Percentiles rank a stretch among this genome's conserved stretches.
Evolutionary conservation across 305 asterid species (phyloP).

Genomic region (Solanum chacoense): DNA sequence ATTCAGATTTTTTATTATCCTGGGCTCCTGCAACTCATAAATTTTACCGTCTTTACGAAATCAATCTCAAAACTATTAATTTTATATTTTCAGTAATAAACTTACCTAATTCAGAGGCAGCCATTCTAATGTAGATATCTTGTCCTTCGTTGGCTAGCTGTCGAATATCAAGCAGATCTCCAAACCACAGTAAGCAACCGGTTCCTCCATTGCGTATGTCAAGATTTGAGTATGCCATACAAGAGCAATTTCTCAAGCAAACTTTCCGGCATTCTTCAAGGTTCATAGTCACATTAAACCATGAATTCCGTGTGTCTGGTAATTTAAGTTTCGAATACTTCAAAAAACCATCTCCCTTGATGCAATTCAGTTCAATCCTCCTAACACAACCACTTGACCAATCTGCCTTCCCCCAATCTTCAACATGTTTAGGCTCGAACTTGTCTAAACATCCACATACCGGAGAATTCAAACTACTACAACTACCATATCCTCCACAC

Average conservation of each 20-base stretch:
- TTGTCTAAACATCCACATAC: constrained; percentile 16
- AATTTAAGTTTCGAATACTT: constrained; percentile 7
- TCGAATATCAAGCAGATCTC: constrained; percentile 12
- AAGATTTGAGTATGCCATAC: constrained; percentile 18
- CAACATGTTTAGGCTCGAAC: constrained; percentile 9
- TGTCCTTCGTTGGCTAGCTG: background rate
- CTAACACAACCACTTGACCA: constrained; percentile 15
- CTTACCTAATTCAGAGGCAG: constrained; percentile 17
- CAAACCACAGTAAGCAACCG: constrained; percentile 25
- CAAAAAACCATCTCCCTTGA: constrained; percentile 11
- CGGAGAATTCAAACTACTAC: background rate
- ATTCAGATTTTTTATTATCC: background rate
- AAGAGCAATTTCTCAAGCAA: constrained; percentile 17
- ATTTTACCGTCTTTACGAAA: background rate
- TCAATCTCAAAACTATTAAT: background rate
- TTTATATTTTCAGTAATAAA: background rate
- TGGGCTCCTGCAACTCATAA: background rate
- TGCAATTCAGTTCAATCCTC: constrained; percentile 7
- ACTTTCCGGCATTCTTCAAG: constrained; percentile 5
- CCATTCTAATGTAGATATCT: constrained; percentile 17
- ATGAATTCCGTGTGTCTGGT: constrained; percentile 6
- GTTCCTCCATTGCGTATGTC: constrained; percentile 10
- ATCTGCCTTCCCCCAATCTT: constrained; percentile 4
- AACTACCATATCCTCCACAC: constrained; percentile 15
- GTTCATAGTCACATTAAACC: background rate